A percentile compares a stretch with the other conserved stretches of the same genome.
Evolutionary conservation across 2,329 filamentous ascomycete genomes (phyloP).

Genomic region (Saccharata proteae): DNA sequence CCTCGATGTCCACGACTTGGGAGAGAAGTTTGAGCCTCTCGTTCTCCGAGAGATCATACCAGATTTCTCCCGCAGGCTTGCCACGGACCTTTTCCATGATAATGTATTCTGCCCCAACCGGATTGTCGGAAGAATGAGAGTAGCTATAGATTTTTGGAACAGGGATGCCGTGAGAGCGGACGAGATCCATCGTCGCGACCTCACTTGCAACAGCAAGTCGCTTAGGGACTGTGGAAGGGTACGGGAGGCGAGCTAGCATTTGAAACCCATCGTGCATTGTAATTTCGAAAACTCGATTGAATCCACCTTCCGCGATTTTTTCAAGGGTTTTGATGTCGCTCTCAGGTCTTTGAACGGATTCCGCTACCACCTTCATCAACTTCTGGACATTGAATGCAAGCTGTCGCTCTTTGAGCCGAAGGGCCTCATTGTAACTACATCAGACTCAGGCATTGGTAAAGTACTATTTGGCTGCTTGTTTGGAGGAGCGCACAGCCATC

Average conservation of each 20-base stretch:
- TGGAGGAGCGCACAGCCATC: too few relatives aligned
- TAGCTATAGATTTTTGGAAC: constrained; percentile 26
- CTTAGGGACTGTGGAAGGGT: constrained; percentile 14
- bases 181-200: constrained; percentile 25
- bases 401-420: too few relatives aligned
- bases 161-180: constrained; percentile 21
- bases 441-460: too few relatives aligned
- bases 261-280: constrained; percentile 17
- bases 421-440: too few relatives aligned
- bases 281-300: constrained; percentile 16
- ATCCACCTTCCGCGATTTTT: constrained; percentile 17
- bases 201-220: constrained; percentile 24
- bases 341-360: too few relatives aligned
- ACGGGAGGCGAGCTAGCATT: constrained; percentile 16
- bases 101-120: not conserved
- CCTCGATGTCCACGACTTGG: too few relatives aligned
- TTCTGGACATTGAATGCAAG: too few relatives aligned
- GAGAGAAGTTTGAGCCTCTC: too few relatives aligned
- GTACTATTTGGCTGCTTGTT: too few relatives aligned
- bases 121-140: constrained; percentile 14
- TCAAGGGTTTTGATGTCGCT: constrained; percentile 15
- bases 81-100: constrained; percentile 1
- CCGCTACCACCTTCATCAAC: too few relatives aligned
- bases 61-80: constrained; percentile 19
- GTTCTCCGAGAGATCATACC: too few relatives aligned